These are phyloP conservation scores for Phlebiopsis flavidoalba DNA, from an alignment of 768 basidiomycete species.

Conservation along the genomic window DNA sequence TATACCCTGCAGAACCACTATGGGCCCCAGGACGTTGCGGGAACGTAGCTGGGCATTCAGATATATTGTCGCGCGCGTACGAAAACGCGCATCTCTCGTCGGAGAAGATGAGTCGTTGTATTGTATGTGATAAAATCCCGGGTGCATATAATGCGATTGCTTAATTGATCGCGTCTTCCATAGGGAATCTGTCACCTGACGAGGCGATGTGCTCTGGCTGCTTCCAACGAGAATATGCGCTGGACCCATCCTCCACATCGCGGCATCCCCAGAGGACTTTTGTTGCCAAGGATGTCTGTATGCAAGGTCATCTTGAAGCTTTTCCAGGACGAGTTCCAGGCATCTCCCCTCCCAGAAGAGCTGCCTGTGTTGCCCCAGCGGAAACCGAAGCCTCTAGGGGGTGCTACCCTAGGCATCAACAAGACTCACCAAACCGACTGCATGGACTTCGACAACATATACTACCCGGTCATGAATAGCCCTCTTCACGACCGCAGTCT, in stretches of 20 bases:
- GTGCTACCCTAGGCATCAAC: conserved; percentile 53
- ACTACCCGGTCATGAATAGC: conserved; percentile 85
- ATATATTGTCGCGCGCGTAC: conserved; percentile 5
- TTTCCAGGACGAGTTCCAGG: conserved; percentile 62
- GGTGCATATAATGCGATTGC: neutral
- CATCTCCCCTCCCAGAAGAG: conserved; percentile 31
- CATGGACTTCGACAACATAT: conserved; percentile 77
- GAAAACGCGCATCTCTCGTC: neutral
- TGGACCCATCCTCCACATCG: conserved; percentile 68
- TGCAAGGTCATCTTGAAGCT: conserved; percentile 56
- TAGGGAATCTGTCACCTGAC: conserved; percentile 55
- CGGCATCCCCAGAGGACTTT: conserved; percentile 53
- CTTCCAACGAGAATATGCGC: conserved; percentile 58
- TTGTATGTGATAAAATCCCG: conserved; percentile 25
- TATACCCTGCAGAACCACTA: neutral
- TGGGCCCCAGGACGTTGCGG: neutral
- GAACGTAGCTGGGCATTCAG: conserved; percentile 7
- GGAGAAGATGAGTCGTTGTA: conserved; percentile 26
- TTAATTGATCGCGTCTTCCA: neutral
- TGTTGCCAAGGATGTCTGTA: no score
- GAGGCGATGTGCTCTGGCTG: conserved; percentile 50
- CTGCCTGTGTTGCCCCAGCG: conserved; percentile 60
- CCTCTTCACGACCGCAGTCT: conserved; percentile 61
- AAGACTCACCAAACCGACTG: conserved; percentile 31
- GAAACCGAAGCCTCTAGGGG: conserved; percentile 60